These are phyloP conservation scores for Fusarium tjaetaba DNA, from an alignment of 2,329 filamentous ascomycete species.

Conservation along the genomic window DNA sequence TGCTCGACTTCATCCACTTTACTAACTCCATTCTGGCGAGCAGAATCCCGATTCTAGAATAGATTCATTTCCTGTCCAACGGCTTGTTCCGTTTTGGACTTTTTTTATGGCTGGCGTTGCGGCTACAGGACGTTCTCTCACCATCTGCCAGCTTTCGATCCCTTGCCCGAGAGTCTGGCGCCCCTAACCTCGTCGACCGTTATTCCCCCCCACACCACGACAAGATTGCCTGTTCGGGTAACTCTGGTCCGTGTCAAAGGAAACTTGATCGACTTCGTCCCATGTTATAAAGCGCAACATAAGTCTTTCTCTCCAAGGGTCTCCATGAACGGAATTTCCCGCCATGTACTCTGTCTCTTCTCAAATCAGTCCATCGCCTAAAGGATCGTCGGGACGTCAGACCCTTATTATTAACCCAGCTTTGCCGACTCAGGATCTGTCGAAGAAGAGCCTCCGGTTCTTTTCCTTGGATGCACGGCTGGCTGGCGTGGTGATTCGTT, in stretches of 20 bases:
- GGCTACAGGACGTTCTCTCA: constrained; percentile 1
- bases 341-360: constrained; percentile 11
- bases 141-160: constrained; percentile 24
- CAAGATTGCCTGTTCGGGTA: constrained; percentile 42
- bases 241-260: constrained; percentile 38
- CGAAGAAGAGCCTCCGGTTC: constrained; percentile 19
- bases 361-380: constrained; percentile 36
- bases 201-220: constrained; percentile 40
- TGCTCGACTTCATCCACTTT: constrained; percentile 28
- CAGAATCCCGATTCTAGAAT: constrained; percentile 24
- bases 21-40: constrained; percentile 23
- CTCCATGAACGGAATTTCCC: constrained; percentile 35
- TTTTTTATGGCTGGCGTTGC: constrained; percentile 12
- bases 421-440: constrained; percentile 35
- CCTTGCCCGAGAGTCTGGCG: constrained; percentile 33
- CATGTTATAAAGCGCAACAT: constrained; percentile 34
- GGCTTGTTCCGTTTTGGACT: constrained; percentile 30
- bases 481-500: constrained; percentile 20
- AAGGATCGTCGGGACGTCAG: constrained; percentile 39
- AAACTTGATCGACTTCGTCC: constrained; percentile 41
- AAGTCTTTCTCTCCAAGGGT: constrained; percentile 26
- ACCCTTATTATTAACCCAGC: constrained; percentile 36
- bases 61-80: constrained; percentile 21
- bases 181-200: constrained; percentile 32
- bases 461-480: constrained; percentile 21